These are phyloP conservation scores for Carex cristatella DNA, from an alignment of 176 grass and related monocot genomes.

Conservation along the genomic window DNA sequence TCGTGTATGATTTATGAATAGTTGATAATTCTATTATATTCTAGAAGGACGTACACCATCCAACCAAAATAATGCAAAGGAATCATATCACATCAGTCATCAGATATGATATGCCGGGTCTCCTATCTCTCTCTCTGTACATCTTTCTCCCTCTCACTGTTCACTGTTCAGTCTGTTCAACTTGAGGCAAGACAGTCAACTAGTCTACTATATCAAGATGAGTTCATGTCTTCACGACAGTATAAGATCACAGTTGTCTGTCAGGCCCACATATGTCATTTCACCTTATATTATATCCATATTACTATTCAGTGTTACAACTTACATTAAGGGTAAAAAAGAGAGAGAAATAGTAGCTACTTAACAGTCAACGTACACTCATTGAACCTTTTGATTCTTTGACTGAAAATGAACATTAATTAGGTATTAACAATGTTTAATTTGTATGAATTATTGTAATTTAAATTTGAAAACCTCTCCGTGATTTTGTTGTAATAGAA, in stretches of 20 bases:
- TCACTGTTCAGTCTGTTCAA: neutral
- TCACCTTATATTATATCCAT: neutral
- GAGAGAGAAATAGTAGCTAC: neutral
- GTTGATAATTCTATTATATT: neutral
- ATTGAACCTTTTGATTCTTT: neutral
- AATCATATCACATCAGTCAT: conserved; percentile 9
- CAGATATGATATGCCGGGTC: conserved; percentile 10
- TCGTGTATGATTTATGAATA: neutral
- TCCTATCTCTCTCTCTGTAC: neutral
- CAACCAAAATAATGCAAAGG: neutral
- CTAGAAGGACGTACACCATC: neutral
- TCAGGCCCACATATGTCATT: neutral
- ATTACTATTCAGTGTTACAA: neutral
- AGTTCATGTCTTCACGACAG: neutral
- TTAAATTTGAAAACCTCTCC: neutral
- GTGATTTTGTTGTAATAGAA: neutral
- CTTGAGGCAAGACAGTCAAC: conserved; percentile 16
- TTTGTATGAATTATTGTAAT: neutral
- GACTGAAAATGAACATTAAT: neutral
- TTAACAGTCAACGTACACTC: neutral
- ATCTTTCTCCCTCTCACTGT: neutral
- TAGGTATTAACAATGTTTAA: neutral
- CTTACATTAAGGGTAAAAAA: neutral
- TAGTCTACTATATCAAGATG: conserved; percentile 10
- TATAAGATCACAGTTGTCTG: neutral